Evolutionary conservation across 805 yeast genomes (phyloP).

Genomic region (Candida argentea): DNA sequence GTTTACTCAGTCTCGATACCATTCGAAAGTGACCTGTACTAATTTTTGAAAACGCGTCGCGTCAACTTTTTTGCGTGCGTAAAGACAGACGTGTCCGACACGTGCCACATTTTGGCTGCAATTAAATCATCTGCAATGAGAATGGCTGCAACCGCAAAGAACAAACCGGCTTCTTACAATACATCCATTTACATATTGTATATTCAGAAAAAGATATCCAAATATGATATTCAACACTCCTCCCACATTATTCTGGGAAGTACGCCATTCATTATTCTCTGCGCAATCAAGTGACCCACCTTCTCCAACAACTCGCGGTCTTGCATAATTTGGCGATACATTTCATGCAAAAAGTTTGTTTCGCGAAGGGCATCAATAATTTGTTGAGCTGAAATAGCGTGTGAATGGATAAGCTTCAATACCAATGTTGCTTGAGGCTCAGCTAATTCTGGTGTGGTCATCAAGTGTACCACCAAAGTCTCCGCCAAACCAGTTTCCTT

Average conservation of each 20-base stretch:
- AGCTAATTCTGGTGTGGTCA: conserved; percentile 17
- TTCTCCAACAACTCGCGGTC: conserved; percentile 11
- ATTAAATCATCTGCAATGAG: too few species aligned
- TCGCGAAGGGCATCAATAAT: conserved; percentile 12
- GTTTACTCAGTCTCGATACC: conserved; percentile 27
- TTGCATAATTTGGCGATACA: conserved; percentile 11
- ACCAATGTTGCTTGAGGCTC: conserved; percentile 18
- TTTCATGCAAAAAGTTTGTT: conserved; percentile 9
- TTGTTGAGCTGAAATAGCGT: conserved; percentile 13
- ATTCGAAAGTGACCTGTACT: conserved; percentile 5
- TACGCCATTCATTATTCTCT: conserved; percentile 11
- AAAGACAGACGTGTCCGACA: too few species aligned
- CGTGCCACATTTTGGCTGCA: too few species aligned
- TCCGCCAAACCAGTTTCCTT: conserved; percentile 16
- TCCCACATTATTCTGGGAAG: too few species aligned
- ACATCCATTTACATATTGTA: too few species aligned
- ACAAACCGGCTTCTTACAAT: too few species aligned
- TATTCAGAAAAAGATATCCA: too few species aligned
- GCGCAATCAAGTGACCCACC: conserved; percentile 10
- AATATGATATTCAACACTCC: too few species aligned
- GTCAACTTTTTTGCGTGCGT: too few species aligned
- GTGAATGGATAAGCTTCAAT: conserved; percentile 12
- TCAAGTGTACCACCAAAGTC: conserved; percentile 14
- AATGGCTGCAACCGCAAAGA: too few species aligned
- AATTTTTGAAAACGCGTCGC: conserved; percentile 1